phyloP scores from a whole-genome alignment of 2,329 filamentous ascomycete species.

The Leptodontidium sp. region DNA sequence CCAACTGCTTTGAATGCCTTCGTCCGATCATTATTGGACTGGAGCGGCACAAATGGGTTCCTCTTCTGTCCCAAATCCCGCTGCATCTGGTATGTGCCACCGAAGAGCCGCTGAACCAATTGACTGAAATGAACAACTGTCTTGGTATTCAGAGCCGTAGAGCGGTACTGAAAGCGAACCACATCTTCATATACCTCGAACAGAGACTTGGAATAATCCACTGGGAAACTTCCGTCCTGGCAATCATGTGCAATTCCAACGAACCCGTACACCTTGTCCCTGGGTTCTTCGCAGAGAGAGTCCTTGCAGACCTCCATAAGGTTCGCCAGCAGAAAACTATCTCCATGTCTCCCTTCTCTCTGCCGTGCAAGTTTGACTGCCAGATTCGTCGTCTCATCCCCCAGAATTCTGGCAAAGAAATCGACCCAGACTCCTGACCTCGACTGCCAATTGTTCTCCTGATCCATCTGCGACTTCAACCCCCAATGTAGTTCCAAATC shows the following conservation, averaged over 20 bases:
- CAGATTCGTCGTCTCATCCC: conserved; percentile 6
- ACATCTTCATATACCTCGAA: conserved; percentile 31
- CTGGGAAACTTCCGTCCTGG: conserved; percentile 39
- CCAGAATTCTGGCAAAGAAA: conserved; percentile 20
- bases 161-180: conserved; percentile 23
- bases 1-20: conserved; percentile 15
- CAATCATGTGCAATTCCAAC: conserved; percentile 45
- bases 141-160: conserved; percentile 7
- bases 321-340: conserved; percentile 28
- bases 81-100: background rate
- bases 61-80: background rate
- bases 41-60: background rate
- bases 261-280: conserved; percentile 48
- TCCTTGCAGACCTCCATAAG: conserved; percentile 38
- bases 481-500: conserved; percentile 24
- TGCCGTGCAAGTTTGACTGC: conserved; percentile 27
- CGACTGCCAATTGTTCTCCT: conserved; percentile 21
- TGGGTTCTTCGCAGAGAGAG: conserved; percentile 42
- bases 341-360: conserved; percentile 29
- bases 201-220: conserved; percentile 43
- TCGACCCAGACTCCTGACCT: conserved; percentile 10
- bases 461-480: conserved; percentile 6
- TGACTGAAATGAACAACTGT: conserved; percentile 28
- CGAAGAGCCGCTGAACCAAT: conserved; percentile 21
- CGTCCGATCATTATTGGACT: background rate